Conservation (phyloP, 2,329 filamentous ascomycete species). For the Alternaria dauci region DNA sequence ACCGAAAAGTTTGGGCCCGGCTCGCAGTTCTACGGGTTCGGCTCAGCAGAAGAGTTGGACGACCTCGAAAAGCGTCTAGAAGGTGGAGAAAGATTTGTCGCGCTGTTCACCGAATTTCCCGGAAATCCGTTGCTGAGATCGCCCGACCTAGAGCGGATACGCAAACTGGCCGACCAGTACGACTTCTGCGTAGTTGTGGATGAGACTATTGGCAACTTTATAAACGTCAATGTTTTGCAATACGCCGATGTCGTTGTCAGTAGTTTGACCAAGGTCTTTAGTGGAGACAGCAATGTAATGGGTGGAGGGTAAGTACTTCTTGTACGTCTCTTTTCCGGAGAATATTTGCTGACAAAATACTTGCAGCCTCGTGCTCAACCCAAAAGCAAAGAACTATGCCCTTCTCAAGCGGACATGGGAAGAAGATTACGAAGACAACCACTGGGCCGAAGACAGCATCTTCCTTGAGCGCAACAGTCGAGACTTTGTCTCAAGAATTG, state of each 20-base stretch:
- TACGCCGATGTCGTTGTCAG: constrained; percentile 92
- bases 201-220: constrained; percentile 95
- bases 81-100: constrained; percentile 78
- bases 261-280: constrained; percentile 96
- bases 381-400: constrained; percentile 73
- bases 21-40: constrained; percentile 85
- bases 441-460: constrained; percentile 92
- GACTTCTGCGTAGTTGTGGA: constrained; percentile 92
- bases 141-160: constrained; percentile 84
- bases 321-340: background rate
- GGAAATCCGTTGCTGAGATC: constrained; percentile 88
- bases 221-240: constrained; percentile 92
- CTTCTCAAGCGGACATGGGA: constrained; percentile 72
- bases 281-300: constrained; percentile 98
- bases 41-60: constrained; percentile 79
- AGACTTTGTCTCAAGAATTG: constrained; percentile 84
- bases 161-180: constrained; percentile 78
- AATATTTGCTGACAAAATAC: constrained; percentile 14
- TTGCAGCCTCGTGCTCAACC: constrained; percentile 66
- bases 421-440: constrained; percentile 81
- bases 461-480: constrained; percentile 97
- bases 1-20: constrained; percentile 93
- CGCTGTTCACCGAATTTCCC: constrained; percentile 93
- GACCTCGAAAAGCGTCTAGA: constrained; percentile 78
- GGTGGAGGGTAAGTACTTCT: constrained; percentile 69